A percentile compares a stretch with the other conserved stretches of the same genome.
These are phyloP conservation scores for Graphilbum ipis-grandicollis DNA, from an alignment of 2,329 filamentous ascomycete species.

Conservation along the genomic window DNA sequence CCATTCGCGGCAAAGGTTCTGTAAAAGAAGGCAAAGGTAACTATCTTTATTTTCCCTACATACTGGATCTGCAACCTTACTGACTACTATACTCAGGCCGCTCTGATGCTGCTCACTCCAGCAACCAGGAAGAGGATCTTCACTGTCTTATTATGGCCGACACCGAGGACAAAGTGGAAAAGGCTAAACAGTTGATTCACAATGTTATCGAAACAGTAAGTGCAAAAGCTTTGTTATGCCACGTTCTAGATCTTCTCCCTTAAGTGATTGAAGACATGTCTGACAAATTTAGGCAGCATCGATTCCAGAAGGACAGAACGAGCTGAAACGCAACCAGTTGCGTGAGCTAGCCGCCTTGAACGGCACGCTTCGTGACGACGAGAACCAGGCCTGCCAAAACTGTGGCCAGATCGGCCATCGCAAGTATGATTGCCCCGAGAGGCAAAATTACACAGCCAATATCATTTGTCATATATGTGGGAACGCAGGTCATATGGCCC, in stretches of 20 bases:
- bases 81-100: conserved; percentile 29
- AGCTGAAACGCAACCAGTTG: conserved; percentile 96
- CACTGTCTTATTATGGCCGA: conserved; percentile 99
- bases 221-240: too few species aligned
- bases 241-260: too few species aligned
- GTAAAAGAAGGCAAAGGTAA: conserved; percentile 95
- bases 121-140: conserved; percentile 98
- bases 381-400: conserved; percentile 99
- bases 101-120: conserved; percentile 95
- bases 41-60: too few species aligned
- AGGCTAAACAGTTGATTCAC: conserved; percentile 95
- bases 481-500: conserved; percentile 94
- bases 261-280: too few species aligned
- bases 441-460: conserved; percentile 96
- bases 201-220: conserved; percentile 96
- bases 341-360: conserved; percentile 95
- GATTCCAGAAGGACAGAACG: conserved; percentile 96
- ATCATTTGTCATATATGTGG: conserved; percentile 98
- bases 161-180: conserved; percentile 98
- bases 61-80: too few species aligned
- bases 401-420: conserved; percentile 97
- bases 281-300: conserved; percentile 86
- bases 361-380: conserved; percentile 95
- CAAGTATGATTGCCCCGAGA: conserved; percentile 96
- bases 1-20: conserved; percentile 97